phyloP scores from a whole-genome alignment of 305 asterid genomes.

The Nicotiana rustica region DNA sequence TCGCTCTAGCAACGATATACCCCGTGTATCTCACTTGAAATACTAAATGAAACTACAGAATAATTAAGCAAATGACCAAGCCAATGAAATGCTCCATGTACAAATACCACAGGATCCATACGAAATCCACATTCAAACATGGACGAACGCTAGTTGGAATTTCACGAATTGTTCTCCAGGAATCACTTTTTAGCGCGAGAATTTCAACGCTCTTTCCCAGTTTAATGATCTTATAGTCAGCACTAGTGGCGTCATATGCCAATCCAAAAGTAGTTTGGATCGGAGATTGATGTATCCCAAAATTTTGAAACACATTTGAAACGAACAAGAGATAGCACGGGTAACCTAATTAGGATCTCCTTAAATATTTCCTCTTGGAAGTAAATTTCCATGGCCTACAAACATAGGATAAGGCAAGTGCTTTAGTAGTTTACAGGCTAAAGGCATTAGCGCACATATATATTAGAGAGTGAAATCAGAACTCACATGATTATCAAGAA shows the following conservation, averaged over 20 bases:
- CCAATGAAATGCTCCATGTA: background rate
- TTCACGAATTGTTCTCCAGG: background rate
- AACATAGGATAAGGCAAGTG: no score
- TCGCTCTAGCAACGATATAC: background rate
- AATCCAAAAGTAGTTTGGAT: background rate
- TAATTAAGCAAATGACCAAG: background rate
- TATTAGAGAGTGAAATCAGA: no score
- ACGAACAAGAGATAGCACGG: no score
- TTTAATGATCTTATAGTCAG: background rate
- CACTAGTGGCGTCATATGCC: conserved; percentile 2
- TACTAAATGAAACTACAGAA: conserved; percentile 3
- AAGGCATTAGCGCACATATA: no score
- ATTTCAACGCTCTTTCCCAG: background rate
- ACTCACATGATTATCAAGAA: no score
- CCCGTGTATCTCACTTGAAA: background rate
- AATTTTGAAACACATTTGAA: no score
- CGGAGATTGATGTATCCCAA: no score
- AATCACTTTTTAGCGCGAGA: conserved; percentile 4
- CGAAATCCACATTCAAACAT: background rate
- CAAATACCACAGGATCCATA: background rate
- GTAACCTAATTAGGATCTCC: no score
- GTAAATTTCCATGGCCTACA: no score
- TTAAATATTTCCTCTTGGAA: no score
- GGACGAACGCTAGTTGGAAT: background rate
- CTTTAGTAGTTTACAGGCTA: no score